Evolutionary conservation across 78 protist genomes (phyloP).

Genomic region (Planoprotostelium fungivorum): DNA sequence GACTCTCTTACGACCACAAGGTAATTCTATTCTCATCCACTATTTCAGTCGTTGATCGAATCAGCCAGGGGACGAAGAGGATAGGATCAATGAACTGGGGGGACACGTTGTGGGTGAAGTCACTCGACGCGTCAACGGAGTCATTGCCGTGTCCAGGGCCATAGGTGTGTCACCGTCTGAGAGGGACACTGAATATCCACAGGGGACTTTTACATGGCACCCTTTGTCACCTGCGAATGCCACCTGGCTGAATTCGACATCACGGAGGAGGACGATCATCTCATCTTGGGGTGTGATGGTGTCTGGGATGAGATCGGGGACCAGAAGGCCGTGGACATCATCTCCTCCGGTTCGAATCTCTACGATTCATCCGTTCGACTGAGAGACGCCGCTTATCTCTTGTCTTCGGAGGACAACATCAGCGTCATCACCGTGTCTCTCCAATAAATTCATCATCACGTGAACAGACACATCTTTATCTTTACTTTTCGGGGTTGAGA

Average conservation of each 20-base stretch:
- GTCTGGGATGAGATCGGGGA: slow-evolving; percentile 88
- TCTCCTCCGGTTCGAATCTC: background rate
- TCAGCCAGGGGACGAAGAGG: slow-evolving; percentile 56
- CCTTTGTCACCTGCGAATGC: slow-evolving; percentile 53
- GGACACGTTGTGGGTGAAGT: slow-evolving; percentile 58
- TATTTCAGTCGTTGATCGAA: slow-evolving; percentile 30
- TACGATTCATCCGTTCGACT: slow-evolving; percentile 19
- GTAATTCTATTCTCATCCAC: background rate
- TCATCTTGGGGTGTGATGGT: slow-evolving; percentile 90
- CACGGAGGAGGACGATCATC: slow-evolving; percentile 32
- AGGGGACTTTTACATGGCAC: slow-evolving; percentile 56
- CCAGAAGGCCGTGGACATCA: slow-evolving; percentile 67
- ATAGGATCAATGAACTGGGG: slow-evolving; percentile 65
- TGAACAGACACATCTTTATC: too few relatives aligned
- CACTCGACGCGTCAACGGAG: slow-evolving; percentile 71
- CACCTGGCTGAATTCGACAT: slow-evolving; percentile 5
- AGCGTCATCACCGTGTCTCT: slow-evolving; percentile 46
- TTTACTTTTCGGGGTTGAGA: too few relatives aligned
- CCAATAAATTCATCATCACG: background rate
- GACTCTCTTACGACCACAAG: slow-evolving; percentile 78
- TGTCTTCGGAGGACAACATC: slow-evolving; percentile 65
- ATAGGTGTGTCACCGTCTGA: slow-evolving; percentile 26
- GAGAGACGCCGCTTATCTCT: slow-evolving; percentile 35
- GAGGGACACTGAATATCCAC: background rate
- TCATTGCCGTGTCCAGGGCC: slow-evolving; percentile 71